phyloP scores from a whole-genome alignment of 2,329 filamentous ascomycete genomes.

The Periconia sp. region DNA sequence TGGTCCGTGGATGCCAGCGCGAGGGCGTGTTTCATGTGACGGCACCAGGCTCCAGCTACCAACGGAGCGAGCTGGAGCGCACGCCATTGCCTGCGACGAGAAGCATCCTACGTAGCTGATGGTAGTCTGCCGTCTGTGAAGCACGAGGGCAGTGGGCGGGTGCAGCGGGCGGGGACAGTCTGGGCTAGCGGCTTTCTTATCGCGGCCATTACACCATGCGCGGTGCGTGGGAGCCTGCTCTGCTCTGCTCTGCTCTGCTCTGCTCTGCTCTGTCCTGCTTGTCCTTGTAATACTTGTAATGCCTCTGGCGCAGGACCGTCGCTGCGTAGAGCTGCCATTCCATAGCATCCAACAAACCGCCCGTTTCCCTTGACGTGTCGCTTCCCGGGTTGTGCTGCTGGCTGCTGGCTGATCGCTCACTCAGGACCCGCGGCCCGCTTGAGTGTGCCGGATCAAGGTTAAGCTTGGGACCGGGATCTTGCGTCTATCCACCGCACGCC shows the following conservation, averaged over 20 bases:
- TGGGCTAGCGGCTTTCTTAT: slow-evolving; percentile 23
- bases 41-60: neutral
- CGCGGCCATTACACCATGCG: slow-evolving; percentile 13
- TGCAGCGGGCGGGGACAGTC: slow-evolving; percentile 2
- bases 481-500: slow-evolving; percentile 1
- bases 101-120: too few relatives aligned
- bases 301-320: too few relatives aligned
- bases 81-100: too few relatives aligned
- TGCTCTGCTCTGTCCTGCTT: neutral
- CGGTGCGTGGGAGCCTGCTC: neutral
- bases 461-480: slow-evolving; percentile 6
- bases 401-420: too few relatives aligned
- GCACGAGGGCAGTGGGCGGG: neutral
- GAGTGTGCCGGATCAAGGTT: slow-evolving; percentile 5
- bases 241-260: neutral
- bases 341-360: too few relatives aligned
- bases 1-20: neutral
- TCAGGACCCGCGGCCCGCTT: too few relatives aligned
- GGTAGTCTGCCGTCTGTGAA: neutral
- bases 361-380: too few relatives aligned
- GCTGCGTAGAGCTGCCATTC: too few relatives aligned
- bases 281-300: too few relatives aligned
- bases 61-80: neutral
- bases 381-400: too few relatives aligned
- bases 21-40: slow-evolving; percentile 5